Evolutionary conservation across 2,329 filamentous ascomycete genomes (phyloP).

Genomic region (Fusarium metavorans): DNA sequence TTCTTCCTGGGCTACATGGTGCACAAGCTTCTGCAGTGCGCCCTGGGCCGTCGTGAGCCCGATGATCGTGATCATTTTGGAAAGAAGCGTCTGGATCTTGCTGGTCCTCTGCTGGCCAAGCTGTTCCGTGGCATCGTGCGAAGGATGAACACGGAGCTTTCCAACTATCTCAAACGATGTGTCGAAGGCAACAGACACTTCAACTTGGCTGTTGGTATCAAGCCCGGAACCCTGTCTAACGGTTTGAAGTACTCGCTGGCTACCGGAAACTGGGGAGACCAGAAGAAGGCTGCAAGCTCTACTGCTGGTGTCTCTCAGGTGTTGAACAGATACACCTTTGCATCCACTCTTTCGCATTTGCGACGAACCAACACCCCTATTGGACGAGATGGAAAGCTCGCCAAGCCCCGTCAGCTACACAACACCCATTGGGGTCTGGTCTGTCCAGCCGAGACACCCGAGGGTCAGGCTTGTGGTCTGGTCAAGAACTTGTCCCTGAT

Average conservation of each 20-base stretch:
- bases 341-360: constrained; percentile 96
- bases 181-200: constrained; percentile 92
- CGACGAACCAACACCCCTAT: constrained; percentile 95
- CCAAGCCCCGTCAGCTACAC: constrained; percentile 93
- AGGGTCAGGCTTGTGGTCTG: constrained; percentile 97
- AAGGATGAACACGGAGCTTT: constrained; percentile 90
- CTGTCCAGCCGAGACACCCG: constrained; percentile 95
- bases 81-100: constrained; percentile 97
- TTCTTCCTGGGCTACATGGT: constrained; percentile 99
- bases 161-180: constrained; percentile 90
- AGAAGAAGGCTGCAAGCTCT: constrained; percentile 96
- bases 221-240: constrained; percentile 90
- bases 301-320: constrained; percentile 99
- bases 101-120: constrained; percentile 93
- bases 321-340: constrained; percentile 96
- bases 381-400: constrained; percentile 97
- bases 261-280: constrained; percentile 99
- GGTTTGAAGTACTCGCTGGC: constrained; percentile 96
- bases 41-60: constrained; percentile 90
- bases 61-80: constrained; percentile 99
- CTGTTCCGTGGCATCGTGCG: constrained; percentile 93
- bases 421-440: constrained; percentile 99
- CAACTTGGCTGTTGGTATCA: constrained; percentile 90
- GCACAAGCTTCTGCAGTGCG: constrained; percentile 92
- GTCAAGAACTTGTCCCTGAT: constrained; percentile 98